Base-by-base conservation (phyloP, 2,329 filamentous ascomycete species). In the Grosmannia serpens region DNA sequence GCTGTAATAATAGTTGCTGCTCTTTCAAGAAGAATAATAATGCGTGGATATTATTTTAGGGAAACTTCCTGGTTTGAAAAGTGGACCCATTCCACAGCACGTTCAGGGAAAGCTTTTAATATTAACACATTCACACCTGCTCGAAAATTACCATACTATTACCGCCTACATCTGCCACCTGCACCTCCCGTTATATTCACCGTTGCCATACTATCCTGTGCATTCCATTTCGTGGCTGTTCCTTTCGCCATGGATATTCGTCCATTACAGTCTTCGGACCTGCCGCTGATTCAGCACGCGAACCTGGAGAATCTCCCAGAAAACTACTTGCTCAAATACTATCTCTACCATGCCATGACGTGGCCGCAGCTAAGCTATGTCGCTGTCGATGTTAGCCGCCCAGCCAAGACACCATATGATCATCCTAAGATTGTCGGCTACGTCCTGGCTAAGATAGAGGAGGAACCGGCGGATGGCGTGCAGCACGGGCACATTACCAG, bases 311-410 rank as follows among this genome's bases (percentile, higher is more conserved):
- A 99, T 78, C 82, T 99, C 57, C 94, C 94, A 64, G 94, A 99
- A 75, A 99, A 99, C 80, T 99, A 99, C 83, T 97, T 97, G 73
- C 89, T 96, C 75, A 99, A 99, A 82, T 99, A 99, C 81, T 99
- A 99, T 78, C 85, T 99, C 69, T 99, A 99, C 82, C 94, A 99
- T 75, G 91, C 92, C 20, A 85, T 97, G 65, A 95, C 91, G 67
- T 99, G 94, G 94, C 94, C 94, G 52, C 92, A 97, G 75, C 84
- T 99, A 64, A 92, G 87, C 74, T 97, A 91, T 74, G 92, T 99
- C 59, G 94, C 94, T 66, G 91, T 99, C 67, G 92, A 97, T 73
- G 86, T 91, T 59, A 88, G 87, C 24, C 84, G 90, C 41, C 88
- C 90, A 38, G 82, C 82, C 66, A 86, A 86, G 70, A 84, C 86